Evolutionary conservation across 208 protist species (phyloP), one percentile per base, ranked within the genome.

Genomic region (Leishmania turanica): DNA sequence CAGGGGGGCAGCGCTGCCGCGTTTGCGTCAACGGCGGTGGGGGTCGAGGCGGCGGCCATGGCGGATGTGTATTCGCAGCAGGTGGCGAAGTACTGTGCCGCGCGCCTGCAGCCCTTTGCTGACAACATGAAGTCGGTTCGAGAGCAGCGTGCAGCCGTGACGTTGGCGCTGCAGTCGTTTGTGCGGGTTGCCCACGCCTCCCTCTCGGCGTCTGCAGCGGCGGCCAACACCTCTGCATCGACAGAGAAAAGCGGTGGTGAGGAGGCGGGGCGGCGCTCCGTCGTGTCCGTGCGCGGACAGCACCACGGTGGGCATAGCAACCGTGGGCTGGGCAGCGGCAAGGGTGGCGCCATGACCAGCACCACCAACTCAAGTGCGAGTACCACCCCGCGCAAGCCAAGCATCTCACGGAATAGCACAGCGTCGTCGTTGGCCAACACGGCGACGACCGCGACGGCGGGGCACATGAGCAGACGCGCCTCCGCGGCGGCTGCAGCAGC

Each of bases 31-130:
- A 31, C 49, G 70, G 17, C n/a, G 70, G 24, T 13, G 45, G 70
- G 47, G 5, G 51, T 62, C 11, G 73, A 77, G 73, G 51, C 34
- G 17, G 2, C 60, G 17, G 2, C 60, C 24, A 60, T 58, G 51
- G 75, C 76, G 8, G 87, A 85, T 40, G 31, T 75, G 5, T 87
- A 56, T 54, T 65, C 92, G 21, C 84, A 94, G 37, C 75, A 79
- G 2, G 84, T 96, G 75, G 66, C 80, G 24, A 69, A 68, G 37
- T 96, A 93, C 87, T 95, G 94, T 83, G 83, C 88, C 17, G 81
- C 89, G 53, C 87, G 91, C 68, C 84, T 93, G 73, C 84, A 90
- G 54, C 88, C 90, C 27, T 90, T 89, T 62, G 82, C 75, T 1
- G 66, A 86, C 58, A 92, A 87, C 82, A 95, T 93, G 80, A 86